Conservation (phyloP, 1,284 basidiomycete species). For the Malassezia vespertilionis region DNA sequence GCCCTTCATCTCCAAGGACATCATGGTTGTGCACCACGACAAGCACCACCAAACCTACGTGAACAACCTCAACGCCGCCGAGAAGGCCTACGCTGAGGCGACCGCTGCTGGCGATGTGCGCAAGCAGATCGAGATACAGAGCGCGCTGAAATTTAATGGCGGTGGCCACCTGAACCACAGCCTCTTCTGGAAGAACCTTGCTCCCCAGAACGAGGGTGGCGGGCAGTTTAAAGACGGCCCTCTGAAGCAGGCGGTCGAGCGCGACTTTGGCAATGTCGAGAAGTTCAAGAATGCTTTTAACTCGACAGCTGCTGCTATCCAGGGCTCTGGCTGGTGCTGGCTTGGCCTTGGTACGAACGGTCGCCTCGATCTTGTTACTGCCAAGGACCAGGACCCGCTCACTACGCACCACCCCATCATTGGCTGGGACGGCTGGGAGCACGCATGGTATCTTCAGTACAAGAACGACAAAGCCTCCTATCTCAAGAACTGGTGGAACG, state of each 20-base stretch:
- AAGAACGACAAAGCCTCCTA: conserved; percentile 28
- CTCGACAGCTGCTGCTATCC: conserved; percentile 76
- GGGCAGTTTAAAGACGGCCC: conserved; percentile 59
- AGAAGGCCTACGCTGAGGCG: conserved; percentile 65
- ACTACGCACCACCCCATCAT: conserved; percentile 75
- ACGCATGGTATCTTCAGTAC: conserved; percentile 52
- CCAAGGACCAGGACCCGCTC: conserved; percentile 91
- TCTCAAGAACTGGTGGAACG: conserved; percentile 20
- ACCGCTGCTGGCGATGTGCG: conserved; percentile 57
- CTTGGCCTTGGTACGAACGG: conserved; percentile 52
- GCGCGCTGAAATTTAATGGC: conserved; percentile 81
- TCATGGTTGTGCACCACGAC: conserved; percentile 65
- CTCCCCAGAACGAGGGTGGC: conserved; percentile 46
- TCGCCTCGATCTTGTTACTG: conserved; percentile 69
- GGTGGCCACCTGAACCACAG: conserved; percentile 69
- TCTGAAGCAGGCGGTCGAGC: conserved; percentile 68
- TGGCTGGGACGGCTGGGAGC: conserved; percentile 95
- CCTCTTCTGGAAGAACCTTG: conserved; percentile 88
- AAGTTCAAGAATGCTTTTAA: conserved; percentile 68
- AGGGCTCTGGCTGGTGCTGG: conserved; percentile 98
- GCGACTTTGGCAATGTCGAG: conserved; percentile 74
- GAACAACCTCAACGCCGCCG: conserved; percentile 56
- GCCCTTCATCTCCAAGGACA: conserved; percentile 65
- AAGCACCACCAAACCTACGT: conserved; percentile 67
- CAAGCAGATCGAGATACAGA: conserved; percentile 72